Evolutionary conservation across 371 early-diverging fungal species (phyloP).

Genomic region (Paraphysoderma sedebokerense): DNA sequence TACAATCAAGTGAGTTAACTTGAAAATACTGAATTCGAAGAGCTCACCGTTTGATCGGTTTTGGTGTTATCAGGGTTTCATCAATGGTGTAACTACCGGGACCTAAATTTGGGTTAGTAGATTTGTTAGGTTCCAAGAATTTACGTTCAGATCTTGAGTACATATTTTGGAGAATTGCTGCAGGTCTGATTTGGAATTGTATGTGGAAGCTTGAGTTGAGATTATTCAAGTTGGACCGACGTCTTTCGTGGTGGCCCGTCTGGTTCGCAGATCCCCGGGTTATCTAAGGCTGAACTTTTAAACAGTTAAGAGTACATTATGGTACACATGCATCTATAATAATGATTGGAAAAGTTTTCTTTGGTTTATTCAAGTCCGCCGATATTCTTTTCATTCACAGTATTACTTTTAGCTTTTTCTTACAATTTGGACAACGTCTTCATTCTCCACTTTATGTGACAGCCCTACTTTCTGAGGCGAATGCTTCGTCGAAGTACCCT

Average conservation of each 20-base stretch:
- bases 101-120: not conserved
- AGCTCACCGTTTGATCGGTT: not conserved
- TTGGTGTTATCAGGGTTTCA: not conserved
- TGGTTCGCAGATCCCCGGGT: too few species aligned
- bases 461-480: slow-evolving; percentile 92
- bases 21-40: not conserved
- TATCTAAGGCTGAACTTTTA: too few species aligned
- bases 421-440: slow-evolving; percentile 96
- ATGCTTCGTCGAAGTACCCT: slow-evolving; percentile 85
- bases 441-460: slow-evolving; percentile 83
- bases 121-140: not conserved
- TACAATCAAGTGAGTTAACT: not conserved
- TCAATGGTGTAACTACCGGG: not conserved
- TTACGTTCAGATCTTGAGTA: not conserved
- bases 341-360: too few species aligned
- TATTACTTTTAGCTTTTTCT: slow-evolving; percentile 26
- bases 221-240: too few species aligned
- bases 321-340: too few species aligned
- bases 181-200: too few species aligned
- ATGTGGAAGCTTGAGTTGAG: too few species aligned
- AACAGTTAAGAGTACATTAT: too few species aligned
- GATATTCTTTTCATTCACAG: too few species aligned
- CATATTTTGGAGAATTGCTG: too few species aligned
- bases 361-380: too few species aligned
- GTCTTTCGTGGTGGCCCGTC: too few species aligned